Evolutionary conservation across 495 filamentous ascomycete genomes (phyloP).

Genomic region (Trichoderma asperelloides): DNA sequence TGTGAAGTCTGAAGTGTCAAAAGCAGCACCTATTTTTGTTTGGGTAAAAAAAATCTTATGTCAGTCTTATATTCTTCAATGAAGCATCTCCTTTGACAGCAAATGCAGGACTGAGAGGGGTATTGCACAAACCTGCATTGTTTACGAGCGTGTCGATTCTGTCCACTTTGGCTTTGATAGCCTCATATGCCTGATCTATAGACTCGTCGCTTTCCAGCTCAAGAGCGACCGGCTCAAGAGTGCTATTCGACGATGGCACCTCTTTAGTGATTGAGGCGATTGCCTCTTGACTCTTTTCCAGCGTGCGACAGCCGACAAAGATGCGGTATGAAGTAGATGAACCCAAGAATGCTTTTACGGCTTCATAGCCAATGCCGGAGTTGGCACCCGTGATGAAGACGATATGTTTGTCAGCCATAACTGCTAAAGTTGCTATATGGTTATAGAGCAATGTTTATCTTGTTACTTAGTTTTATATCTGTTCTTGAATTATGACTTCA

Average conservation of each 20-base stretch:
- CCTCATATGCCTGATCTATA: slow-evolving; percentile 31
- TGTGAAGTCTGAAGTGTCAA: neutral
- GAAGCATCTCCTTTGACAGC: neutral
- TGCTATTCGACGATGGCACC: neutral
- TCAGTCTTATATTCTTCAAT: neutral
- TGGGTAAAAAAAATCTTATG: neutral
- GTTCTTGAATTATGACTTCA: neutral
- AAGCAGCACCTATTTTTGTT: neutral
- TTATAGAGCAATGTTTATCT: neutral
- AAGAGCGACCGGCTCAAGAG: slow-evolving; percentile 19
- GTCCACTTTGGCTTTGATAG: slow-evolving; percentile 29
- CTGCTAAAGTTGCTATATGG: neutral
- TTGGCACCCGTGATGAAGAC: slow-evolving; percentile 43
- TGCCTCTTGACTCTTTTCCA: slow-evolving; percentile 13
- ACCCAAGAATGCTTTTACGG: slow-evolving; percentile 28
- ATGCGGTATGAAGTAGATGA: slow-evolving; percentile 28
- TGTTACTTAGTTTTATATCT: neutral
- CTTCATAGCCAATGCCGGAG: slow-evolving; percentile 38
- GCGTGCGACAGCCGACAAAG: slow-evolving; percentile 24
- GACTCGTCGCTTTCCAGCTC: slow-evolving; percentile 46
- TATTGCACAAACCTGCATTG: slow-evolving; percentile 30
- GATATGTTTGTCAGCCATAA: slow-evolving; percentile 18
- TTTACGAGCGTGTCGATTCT: slow-evolving; percentile 45
- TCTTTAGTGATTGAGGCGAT: neutral
- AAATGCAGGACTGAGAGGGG: neutral